Conservation (phyloP, 129 eudicot species). For the Helichrysum umbraculigerum region DNA sequence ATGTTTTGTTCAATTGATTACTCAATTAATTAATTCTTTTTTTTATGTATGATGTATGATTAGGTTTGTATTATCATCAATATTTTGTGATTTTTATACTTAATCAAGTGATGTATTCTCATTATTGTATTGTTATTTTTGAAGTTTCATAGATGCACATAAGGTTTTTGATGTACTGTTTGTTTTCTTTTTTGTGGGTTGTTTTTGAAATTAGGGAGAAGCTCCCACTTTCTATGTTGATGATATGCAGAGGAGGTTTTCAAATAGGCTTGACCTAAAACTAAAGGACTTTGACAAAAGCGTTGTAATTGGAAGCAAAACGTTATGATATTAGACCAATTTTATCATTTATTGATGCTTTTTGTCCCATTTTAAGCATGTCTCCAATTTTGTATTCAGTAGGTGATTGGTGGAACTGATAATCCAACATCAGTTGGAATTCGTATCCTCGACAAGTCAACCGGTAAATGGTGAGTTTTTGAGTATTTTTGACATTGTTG, state of each 20-base stretch:
- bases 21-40: no score
- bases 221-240: slow-evolving; percentile 77
- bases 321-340: slow-evolving; percentile 44
- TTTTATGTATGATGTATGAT: no score
- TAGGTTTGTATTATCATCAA: no score
- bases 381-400: slow-evolving; percentile 44
- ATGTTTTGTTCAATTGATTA: no score
- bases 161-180: no score
- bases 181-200: slow-evolving; percentile 2
- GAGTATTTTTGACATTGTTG: neutral
- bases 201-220: slow-evolving; percentile 65
- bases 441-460: slow-evolving; percentile 47
- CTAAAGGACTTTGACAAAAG: slow-evolving; percentile 48
- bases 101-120: no score
- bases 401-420: slow-evolving; percentile 66
- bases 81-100: no score
- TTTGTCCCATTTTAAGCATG: slow-evolving; percentile 14
- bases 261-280: slow-evolving; percentile 49
- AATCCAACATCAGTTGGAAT: slow-evolving; percentile 50
- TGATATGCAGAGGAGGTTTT: slow-evolving; percentile 41
- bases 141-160: no score
- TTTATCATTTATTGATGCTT: slow-evolving; percentile 6
- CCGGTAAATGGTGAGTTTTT: slow-evolving; percentile 60
- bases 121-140: no score
- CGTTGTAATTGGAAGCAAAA: slow-evolving; percentile 47